Evolutionary conservation across 768 basidiomycete genomes (phyloP), one percentile per base, ranked within the genome.

Genomic region (Rossbeevera mucosa): DNA sequence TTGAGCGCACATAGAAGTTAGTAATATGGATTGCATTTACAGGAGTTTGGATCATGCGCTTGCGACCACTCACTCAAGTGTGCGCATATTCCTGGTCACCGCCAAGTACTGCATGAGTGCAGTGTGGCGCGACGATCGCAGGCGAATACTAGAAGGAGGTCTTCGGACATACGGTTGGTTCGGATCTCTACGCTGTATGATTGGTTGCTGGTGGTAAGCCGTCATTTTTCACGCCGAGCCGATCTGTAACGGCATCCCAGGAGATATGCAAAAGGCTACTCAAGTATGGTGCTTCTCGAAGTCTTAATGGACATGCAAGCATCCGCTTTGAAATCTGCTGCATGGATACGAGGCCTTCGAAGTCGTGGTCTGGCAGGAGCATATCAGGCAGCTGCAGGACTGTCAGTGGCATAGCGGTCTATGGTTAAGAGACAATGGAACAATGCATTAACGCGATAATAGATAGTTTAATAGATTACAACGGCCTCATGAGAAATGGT

Each of bases 41-140:
- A 86, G 91, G 72, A 85, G 83, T 64, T 75, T 95, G 28, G 94
- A 96, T 60, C 76, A 85, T 67, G 83, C 91, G 13, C 74, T 98
- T 5, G 83, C 83, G 60, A 98, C 96, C 0, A 98, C 95, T 6
- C 79, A 92, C 69, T 86, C 89, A 5, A 83, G 81, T 65, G 87
- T 84, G 52, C 87, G 95, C 18, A 83, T 98, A 64, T 98, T 97
- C 68, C 65, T 97, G 28, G 87, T 97, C 52, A 88, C 88, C 14
- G 94, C 93, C 7, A 86, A 89, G 62, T 95, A 90, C 70, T 96
- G 94, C 65, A 76, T 83, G 47, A 76, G 74, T 11, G 87, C 91
- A 7, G 83, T 90, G 4, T 91, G 89, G 89, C 74, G 78, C 47
- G 85, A 87, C 59, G 85, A 93, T 50, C 72, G 71, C 60, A 68